phyloP scores from a whole-genome alignment of 768 basidiomycete species.

The Ephemerocybe angulata region DNA sequence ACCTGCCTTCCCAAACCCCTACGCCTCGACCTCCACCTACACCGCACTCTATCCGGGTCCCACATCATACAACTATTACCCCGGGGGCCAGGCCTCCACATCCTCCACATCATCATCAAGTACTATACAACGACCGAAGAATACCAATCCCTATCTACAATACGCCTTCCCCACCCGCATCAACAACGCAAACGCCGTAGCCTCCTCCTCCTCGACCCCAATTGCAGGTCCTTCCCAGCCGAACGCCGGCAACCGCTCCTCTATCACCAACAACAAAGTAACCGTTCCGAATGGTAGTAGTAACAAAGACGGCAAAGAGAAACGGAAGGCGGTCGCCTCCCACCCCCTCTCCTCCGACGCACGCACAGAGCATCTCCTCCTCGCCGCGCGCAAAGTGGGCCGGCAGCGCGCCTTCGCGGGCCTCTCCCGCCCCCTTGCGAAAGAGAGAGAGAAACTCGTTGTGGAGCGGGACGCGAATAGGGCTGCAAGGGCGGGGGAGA shows the following conservation, averaged over 20 bases:
- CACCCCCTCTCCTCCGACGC: conserved; percentile 51
- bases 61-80: background rate
- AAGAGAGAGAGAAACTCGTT: conserved; percentile 33
- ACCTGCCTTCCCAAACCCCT: no score
- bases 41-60: no score
- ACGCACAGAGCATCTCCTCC: conserved; percentile 63
- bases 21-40: conserved; percentile 11
- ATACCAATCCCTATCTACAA: conserved; percentile 1
- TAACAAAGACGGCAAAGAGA: background rate
- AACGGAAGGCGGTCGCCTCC: background rate
- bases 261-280: conserved; percentile 1
- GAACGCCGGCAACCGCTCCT: no score
- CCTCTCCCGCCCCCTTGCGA: conserved; percentile 35
- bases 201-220: background rate
- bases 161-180: conserved; percentile 2
- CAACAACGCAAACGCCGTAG: background rate
- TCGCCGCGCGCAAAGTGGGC: conserved; percentile 69
- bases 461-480: conserved; percentile 25
- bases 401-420: conserved; percentile 60
- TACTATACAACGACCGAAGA: background rate
- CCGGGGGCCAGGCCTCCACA: background rate
- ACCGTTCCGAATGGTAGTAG: no score
- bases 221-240: background rate
- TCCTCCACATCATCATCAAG: background rate
- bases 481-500: conserved; percentile 24